Percentiles rank a stretch among this genome's conserved stretches.
These are phyloP conservation scores for Exserohilum rostratum DNA, from an alignment of 2,329 filamentous ascomycete genomes.

Conservation along the genomic window DNA sequence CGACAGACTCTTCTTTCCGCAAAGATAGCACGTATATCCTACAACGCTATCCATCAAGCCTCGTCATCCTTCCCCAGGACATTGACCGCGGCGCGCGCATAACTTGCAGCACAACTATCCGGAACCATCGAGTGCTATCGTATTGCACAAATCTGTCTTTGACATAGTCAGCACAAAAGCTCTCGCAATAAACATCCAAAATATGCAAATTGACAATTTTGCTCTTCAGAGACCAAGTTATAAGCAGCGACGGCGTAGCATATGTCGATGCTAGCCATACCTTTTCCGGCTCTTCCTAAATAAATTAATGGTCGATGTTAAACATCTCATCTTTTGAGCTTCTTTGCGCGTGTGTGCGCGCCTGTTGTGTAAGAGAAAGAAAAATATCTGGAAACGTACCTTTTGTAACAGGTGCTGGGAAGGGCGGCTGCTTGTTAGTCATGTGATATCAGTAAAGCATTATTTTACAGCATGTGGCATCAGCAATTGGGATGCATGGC, in stretches of 20 bases:
- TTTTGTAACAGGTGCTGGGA: neutral
- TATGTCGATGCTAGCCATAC: constrained; percentile 58
- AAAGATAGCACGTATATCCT: neutral
- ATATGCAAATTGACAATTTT: constrained; percentile 1
- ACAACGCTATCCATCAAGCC: neutral
- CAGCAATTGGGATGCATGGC: neutral
- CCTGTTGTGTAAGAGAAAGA: neutral
- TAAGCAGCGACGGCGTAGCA: constrained; percentile 59
- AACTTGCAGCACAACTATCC: neutral
- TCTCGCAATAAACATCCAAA: neutral
- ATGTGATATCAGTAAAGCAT: neutral
- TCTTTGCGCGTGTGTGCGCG: constrained; percentile 3
- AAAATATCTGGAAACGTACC: constrained; percentile 20
- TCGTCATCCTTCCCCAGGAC: neutral
- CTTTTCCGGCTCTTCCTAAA: constrained; percentile 62
- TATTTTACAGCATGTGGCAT: neutral
- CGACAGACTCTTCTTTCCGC: neutral
- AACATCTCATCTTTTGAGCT: constrained; percentile 43
- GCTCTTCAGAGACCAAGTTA: constrained; percentile 54
- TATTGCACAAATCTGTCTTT: neutral
- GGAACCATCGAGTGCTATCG: neutral
- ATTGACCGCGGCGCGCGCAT: neutral
- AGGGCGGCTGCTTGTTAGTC: neutral
- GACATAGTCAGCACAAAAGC: constrained; percentile 7
- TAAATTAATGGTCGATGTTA: constrained; percentile 46